Evolutionary conservation across 176 grass and related monocot genomes (phyloP).

Genomic region (Rhynchospora breviuscula): DNA sequence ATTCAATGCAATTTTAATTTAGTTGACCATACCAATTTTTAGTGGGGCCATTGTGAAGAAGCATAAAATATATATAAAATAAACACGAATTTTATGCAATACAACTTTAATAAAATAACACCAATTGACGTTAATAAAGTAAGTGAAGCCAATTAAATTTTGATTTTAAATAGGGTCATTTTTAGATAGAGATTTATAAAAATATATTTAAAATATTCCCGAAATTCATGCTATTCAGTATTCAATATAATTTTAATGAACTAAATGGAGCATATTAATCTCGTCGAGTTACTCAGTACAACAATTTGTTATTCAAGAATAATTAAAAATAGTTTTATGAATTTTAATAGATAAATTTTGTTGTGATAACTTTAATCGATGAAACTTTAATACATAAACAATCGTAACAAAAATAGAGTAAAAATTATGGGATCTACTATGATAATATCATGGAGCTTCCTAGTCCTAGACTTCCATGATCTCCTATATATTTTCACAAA

Average conservation of each 20-base stretch:
- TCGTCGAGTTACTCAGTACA: too few relatives aligned
- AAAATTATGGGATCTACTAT: background rate
- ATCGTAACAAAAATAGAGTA: too few relatives aligned
- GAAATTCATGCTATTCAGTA: background rate
- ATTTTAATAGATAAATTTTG: background rate
- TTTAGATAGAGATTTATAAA: background rate
- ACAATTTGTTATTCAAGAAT: too few relatives aligned
- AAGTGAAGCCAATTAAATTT: background rate
- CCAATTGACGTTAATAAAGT: background rate
- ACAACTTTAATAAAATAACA: too few relatives aligned
- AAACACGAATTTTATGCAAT: too few relatives aligned
- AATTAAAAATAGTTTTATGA: too few relatives aligned
- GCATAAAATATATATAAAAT: too few relatives aligned
- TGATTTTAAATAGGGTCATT: background rate
- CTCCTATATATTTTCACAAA: background rate
- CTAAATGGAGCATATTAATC: too few relatives aligned
- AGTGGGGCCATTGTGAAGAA: too few relatives aligned
- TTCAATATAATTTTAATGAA: background rate
- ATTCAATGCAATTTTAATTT: too few relatives aligned
- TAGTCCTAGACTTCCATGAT: background rate
- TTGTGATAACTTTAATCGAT: background rate
- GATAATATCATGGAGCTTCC: background rate
- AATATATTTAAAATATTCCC: background rate
- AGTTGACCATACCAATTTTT: too few relatives aligned
- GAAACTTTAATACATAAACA: too few relatives aligned